A percentile compares a stretch with the other conserved stretches of the same genome.
Conservation (phyloP, 208 protist species). For the Acanthamoeba quina region DNA sequence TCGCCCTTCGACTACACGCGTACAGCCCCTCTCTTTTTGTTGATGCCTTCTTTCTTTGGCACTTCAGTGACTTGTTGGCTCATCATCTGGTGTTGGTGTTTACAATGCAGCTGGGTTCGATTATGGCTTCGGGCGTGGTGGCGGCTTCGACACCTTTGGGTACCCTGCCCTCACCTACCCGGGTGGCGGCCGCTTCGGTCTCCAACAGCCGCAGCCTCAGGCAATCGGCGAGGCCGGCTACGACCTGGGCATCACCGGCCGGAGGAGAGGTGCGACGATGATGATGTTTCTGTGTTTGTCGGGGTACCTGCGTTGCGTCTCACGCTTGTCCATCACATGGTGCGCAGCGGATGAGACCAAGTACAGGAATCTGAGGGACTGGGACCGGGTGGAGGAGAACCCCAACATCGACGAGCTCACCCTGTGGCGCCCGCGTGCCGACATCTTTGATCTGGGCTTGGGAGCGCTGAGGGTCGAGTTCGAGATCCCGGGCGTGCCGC, state of each 20-base stretch:
- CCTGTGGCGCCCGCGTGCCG: slow-evolving; percentile 41
- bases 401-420: slow-evolving; percentile 43
- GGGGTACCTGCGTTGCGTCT: too few species aligned
- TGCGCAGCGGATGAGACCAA: background rate
- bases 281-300: too few species aligned
- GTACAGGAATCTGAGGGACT: slow-evolving; percentile 7
- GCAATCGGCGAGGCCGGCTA: slow-evolving; percentile 13
- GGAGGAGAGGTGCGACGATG: background rate
- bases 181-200: background rate
- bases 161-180: background rate
- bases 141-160: background rate
- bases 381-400: background rate
- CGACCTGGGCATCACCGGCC: background rate
- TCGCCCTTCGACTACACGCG: background rate
- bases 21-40: background rate
- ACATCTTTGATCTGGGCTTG: background rate
- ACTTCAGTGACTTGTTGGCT: too few species aligned
- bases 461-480: slow-evolving; percentile 23
- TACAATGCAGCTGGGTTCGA: background rate
- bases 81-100: background rate
- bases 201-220: background rate
- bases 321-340: too few species aligned
- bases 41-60: too few species aligned
- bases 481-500: slow-evolving; percentile 11
- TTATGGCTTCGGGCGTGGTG: background rate